Evolutionary conservation across 441 rosid species (phyloP), one percentile per base, ranked within the genome.

Genomic region (Eruca vesicaria): DNA sequence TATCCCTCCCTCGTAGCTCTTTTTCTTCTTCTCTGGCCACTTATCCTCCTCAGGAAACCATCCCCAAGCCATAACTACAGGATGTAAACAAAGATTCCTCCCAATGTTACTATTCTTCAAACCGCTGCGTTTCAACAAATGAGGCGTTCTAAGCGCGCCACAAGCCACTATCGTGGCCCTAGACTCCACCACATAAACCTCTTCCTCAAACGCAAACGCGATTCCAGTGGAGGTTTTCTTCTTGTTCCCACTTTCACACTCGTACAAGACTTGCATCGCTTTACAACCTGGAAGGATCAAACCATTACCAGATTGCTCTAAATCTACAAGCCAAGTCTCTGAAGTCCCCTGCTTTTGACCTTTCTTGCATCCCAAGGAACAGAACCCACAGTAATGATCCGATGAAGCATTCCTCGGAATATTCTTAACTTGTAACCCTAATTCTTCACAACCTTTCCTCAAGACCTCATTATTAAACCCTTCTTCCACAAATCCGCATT

Each of bases 11-110:
- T 86, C 87, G 16, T 87, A 91, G 84, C 96, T 87, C 78, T 78
- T 87, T 74, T 91, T 90, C 50, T 62, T 71, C 23, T 70, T 73
- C 73, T 84, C 90, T 0, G 84, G 87, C 86, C 86, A 84, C 28
- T 16, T 73, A 16, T 28, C 78, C 7, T 56, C 72, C 26, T 82
- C 81, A 0, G 90, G 89, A 35, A 93, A 93, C 73, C 86, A 84
- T 38, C 97, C 98, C 98, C 98, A 93, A 7, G 89, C 91, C 96
- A 93, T 91, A 35, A 90, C 76, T 48, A 90, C 96, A 0, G 97
- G 96, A 73, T 91, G 98, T 66, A 91, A 84, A 75, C 83, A 91
- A 64, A 93, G 72, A 63, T 91, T 84, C 59, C 79, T 88, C 11
- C 98, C 96, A 10, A 93, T 89, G 81, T 87, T 85, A 2, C 78